phyloP scores from a whole-genome alignment of 768 basidiomycete genomes.

The Boletales sp. region DNA sequence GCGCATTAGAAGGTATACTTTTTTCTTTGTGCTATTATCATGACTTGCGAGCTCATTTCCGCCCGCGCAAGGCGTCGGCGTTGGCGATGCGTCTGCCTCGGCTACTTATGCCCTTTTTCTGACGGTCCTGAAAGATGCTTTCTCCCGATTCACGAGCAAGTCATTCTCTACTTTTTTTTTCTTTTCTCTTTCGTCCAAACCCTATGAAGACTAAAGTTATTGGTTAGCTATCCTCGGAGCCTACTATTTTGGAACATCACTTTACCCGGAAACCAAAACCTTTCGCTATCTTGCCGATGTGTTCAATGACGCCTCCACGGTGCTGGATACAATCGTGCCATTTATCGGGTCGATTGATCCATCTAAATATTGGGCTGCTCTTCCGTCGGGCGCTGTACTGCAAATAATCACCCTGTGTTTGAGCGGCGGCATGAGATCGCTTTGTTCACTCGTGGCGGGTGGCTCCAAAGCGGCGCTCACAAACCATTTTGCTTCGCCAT shows the following conservation, averaged over 20 bases:
- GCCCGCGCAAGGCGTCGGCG: slow-evolving; percentile 52
- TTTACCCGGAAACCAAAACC: slow-evolving; percentile 67
- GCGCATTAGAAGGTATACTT: slow-evolving; percentile 59
- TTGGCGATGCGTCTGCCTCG: slow-evolving; percentile 64
- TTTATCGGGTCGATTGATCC: slow-evolving; percentile 36
- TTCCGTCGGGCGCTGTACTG: slow-evolving; percentile 29
- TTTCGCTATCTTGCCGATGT: slow-evolving; percentile 67
- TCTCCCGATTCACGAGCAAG: slow-evolving; percentile 61
- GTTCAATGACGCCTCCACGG: slow-evolving; percentile 56
- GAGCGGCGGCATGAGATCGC: slow-evolving; percentile 53
- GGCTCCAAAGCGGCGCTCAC: slow-evolving; percentile 71
- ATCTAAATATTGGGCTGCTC: slow-evolving; percentile 32
- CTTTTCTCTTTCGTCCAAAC: background rate
- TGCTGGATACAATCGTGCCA: slow-evolving; percentile 61
- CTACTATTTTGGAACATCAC: slow-evolving; percentile 58
- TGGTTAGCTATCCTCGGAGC: slow-evolving; percentile 57
- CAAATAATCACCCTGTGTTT: slow-evolving; percentile 52
- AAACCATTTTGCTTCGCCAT: slow-evolving; percentile 58
- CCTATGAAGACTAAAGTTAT: background rate
- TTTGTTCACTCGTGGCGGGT: slow-evolving; percentile 62
- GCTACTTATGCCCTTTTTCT: slow-evolving; percentile 63
- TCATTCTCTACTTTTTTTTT: background rate
- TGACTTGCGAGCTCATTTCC: background rate
- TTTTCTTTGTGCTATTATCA: background rate
- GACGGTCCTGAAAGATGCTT: slow-evolving; percentile 63